Evolutionary conservation across 345 rosid species (phyloP).

Genomic region (Mercurialis annua): DNA sequence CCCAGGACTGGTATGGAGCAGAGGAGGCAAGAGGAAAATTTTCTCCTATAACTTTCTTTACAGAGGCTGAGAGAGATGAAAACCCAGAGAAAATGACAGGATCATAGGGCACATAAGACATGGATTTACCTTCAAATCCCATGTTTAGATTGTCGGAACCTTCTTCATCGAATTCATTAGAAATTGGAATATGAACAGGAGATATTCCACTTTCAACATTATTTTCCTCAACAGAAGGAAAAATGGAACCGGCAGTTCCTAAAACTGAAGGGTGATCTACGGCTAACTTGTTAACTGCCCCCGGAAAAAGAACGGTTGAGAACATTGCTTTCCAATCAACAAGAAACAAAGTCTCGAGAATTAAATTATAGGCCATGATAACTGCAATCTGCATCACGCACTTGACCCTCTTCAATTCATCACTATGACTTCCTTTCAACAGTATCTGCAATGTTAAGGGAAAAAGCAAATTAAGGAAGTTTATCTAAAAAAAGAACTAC

Average conservation of each 20-base stretch:
- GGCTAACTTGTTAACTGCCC: conserved; percentile 23
- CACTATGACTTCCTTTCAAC: conserved; percentile 81
- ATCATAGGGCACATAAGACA: conserved; percentile 62
- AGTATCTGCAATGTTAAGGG: conserved; percentile 56
- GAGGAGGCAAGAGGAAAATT: conserved; percentile 42
- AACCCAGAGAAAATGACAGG: conserved; percentile 76
- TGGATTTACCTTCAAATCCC: conserved; percentile 35
- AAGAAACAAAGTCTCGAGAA: conserved; percentile 90
- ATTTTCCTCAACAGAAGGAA: conserved; percentile 30
- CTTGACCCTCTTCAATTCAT: conserved; percentile 79
- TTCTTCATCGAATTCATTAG: conserved; percentile 37
- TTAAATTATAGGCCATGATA: conserved; percentile 69
- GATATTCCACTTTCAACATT: conserved; percentile 25
- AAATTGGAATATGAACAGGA: conserved; percentile 42
- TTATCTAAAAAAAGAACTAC: background rate
- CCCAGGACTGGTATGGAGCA: conserved; percentile 41
- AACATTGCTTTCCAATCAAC: conserved; percentile 82
- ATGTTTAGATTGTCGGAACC: conserved; percentile 20
- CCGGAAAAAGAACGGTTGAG: conserved; percentile 47
- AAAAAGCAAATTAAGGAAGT: background rate
- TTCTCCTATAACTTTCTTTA: conserved; percentile 58
- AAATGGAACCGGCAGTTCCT: conserved; percentile 24
- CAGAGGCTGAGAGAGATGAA: conserved; percentile 67
- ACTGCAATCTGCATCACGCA: conserved; percentile 67
- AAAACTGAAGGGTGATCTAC: conserved; percentile 24